Evolutionary conservation across 176 grass and related monocot genomes (phyloP).

Genomic region (Aegilops tauschii): DNA sequence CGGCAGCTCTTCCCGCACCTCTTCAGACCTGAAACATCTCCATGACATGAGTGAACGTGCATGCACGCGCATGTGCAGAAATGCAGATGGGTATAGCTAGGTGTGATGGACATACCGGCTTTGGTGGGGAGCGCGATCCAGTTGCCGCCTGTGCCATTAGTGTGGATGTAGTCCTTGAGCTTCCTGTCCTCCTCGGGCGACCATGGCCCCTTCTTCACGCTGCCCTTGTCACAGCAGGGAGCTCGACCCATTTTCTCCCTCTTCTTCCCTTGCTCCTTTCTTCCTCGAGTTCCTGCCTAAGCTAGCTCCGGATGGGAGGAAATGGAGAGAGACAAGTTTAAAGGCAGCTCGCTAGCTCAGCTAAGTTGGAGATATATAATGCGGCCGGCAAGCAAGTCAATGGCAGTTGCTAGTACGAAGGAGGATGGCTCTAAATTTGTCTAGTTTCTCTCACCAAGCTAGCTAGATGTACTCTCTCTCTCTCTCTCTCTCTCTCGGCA

Average conservation of each 20-base stretch:
- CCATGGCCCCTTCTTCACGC: conserved; percentile 3
- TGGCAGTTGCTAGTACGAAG: neutral
- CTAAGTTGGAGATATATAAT: neutral
- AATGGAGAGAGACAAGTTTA: neutral
- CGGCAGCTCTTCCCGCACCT: conserved; percentile 4
- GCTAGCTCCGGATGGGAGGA: no score
- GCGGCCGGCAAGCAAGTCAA: neutral
- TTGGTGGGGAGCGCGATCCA: neutral
- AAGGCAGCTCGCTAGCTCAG: neutral
- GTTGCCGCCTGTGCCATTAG: neutral
- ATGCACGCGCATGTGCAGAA: neutral
- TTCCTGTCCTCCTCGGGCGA: neutral
- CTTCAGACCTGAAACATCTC: neutral
- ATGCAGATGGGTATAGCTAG: neutral
- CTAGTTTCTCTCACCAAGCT: neutral
- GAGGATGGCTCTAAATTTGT: neutral
- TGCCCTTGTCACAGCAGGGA: neutral
- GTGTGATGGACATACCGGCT: neutral
- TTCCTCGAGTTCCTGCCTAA: neutral
- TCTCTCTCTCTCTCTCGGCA: neutral
- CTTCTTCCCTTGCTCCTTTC: neutral
- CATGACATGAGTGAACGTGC: neutral
- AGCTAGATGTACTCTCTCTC: neutral
- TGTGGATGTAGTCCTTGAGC: neutral
- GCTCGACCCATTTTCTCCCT: neutral